Evolutionary conservation across 352 stramenopile species (phyloP).

Genomic region (Pythium sp.): DNA sequence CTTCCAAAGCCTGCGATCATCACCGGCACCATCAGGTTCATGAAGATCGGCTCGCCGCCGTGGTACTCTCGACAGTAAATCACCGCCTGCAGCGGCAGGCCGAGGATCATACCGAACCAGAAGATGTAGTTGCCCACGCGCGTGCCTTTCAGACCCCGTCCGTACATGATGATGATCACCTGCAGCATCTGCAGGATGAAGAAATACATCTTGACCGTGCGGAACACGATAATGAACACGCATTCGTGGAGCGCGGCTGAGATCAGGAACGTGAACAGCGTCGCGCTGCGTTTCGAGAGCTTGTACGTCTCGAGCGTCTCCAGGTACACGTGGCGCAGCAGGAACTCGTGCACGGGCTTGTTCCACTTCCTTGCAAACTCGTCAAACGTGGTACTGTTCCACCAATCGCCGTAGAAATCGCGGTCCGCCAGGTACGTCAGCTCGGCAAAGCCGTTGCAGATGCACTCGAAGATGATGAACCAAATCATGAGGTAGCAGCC

Average conservation of each 20-base stretch:
- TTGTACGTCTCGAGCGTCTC: constrained; percentile 77
- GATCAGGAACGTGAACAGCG: constrained; percentile 91
- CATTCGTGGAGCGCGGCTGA: constrained; percentile 95
- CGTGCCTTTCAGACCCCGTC: constrained; percentile 65
- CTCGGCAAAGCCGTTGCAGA: constrained; percentile 95
- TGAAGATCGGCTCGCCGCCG: constrained; percentile 74
- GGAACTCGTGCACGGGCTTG: constrained; percentile 96
- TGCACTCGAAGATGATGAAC: constrained; percentile 97
- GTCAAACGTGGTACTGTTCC: constrained; percentile 94
- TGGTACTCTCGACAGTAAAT: constrained; percentile 84
- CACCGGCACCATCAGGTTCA: constrained; percentile 73
- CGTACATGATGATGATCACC: constrained; percentile 89
- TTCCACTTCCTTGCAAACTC: constrained; percentile 95
- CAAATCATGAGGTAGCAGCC: constrained; percentile 95
- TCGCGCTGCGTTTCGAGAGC: constrained; percentile 70
- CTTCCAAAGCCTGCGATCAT: constrained; percentile 64
- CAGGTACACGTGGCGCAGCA: constrained; percentile 84
- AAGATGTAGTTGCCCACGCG: constrained; percentile 79
- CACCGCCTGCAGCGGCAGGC: constrained; percentile 64
- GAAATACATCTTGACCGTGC: constrained; percentile 91
- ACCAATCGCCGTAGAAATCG: constrained; percentile 97
- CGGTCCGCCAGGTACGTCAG: constrained; percentile 88
- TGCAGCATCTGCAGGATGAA: constrained; percentile 95
- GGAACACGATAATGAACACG: constrained; percentile 94
- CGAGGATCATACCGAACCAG: constrained; percentile 77